Evolutionary conservation across 208 protist species (phyloP).

Genomic region (Endotrypanum monterogeii): DNA sequence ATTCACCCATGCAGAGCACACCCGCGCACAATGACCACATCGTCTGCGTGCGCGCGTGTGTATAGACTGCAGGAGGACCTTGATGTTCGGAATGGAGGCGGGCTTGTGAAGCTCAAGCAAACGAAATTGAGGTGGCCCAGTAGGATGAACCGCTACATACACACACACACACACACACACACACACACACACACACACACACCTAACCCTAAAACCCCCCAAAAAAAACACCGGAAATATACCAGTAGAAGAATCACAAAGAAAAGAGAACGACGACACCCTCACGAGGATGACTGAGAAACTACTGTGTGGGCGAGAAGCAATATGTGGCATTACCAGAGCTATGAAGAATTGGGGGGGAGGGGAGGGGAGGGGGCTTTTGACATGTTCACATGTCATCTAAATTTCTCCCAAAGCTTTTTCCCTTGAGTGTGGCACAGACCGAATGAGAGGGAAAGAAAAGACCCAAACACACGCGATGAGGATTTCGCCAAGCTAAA

Average conservation of each 20-base stretch:
- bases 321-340: neutral
- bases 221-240: no score
- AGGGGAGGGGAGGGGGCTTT: no score
- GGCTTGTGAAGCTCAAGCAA: neutral
- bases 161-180: slow-evolving; percentile 1
- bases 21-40: no score
- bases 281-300: neutral
- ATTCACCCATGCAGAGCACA: no score
- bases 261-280: neutral
- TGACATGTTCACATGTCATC: neutral
- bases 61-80: no score
- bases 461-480: neutral
- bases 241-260: neutral
- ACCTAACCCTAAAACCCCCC: no score
- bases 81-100: no score
- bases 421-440: neutral
- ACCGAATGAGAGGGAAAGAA: neutral
- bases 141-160: neutral
- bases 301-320: neutral
- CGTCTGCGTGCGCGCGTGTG: no score
- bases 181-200: neutral
- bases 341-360: neutral
- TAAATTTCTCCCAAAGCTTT: neutral
- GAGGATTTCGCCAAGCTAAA: neutral
- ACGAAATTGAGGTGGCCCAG: neutral